Evolutionary conservation across 352 stramenopile species (phyloP), one percentile per base, ranked within the genome.

Genomic region (Pseudoperonospora humuli): DNA sequence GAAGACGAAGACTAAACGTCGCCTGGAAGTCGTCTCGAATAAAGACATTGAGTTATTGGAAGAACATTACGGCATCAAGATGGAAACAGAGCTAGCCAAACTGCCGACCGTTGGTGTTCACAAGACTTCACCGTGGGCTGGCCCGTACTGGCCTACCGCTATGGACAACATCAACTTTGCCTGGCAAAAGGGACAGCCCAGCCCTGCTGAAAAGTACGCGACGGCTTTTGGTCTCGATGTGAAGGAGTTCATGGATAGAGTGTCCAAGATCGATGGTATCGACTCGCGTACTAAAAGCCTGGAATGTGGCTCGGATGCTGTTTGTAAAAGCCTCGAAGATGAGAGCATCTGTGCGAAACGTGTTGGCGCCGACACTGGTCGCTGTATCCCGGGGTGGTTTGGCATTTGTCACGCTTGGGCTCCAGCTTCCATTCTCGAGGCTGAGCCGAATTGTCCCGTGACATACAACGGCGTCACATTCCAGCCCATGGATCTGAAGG

Each of bases 331-430:
- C 1, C 20, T 11, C 9, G 10, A 40, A 5, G 17, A 14, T 14
- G 61, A 9, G 40, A 18, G 20, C 3, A 5, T 40, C 59, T 1
- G 64, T 71, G 6, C 64, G 36, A 13, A 14, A 54, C 38, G 57
- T 75, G 13, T 62, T 4, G 4, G 9, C 34, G 0, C 17, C 10
- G 2, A 17, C 15, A 15, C 19, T 13, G 51, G 9, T 72, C 72
- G 33, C 57, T 77, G 66, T 32, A 74, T 78, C 31, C 47, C 54
- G 7, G 46, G 36, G 13, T 81, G 69, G 69, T 72, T 52, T 15
- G 69, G 69, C 9, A 73, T 77, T 17, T 81, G 69, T 35, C 66
- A 81, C 44, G 66, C 66, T 10, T 81, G 62, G 65, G 28, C 63
- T 0, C 53, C 61, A 2, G 66, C 63, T 8, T 46, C 69, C 2